Percentiles rank a stretch among this genome's conserved stretches.
phyloP scores from a whole-genome alignment of 2,329 filamentous ascomycete species.

The Colletotrichum sp. region DNA sequence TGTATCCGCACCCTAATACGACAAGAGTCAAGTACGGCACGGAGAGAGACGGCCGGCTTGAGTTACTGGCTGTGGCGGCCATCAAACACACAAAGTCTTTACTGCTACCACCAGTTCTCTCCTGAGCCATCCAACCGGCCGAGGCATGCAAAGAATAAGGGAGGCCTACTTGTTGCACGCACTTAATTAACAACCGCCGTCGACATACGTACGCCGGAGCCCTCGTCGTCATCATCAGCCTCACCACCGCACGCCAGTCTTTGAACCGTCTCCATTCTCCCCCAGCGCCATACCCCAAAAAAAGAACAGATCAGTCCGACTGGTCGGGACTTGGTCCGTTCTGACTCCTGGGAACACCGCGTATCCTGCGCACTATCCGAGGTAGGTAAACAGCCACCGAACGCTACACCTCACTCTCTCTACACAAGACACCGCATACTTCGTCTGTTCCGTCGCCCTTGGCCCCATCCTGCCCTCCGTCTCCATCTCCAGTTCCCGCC shows the following conservation, averaged over 20 bases:
- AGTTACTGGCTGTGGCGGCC: not conserved
- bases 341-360: not conserved
- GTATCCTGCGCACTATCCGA: not conserved
- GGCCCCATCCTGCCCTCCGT: not conserved
- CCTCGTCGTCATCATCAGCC: constrained; percentile 13
- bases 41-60: not conserved
- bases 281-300: not conserved
- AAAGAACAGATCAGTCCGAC: not conserved
- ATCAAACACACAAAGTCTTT: not conserved
- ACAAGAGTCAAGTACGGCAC: not conserved
- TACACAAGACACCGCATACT: not conserved
- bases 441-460: not conserved
- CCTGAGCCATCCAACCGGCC: not conserved
- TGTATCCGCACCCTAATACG: not conserved
- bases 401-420: not conserved
- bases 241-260: not conserved
- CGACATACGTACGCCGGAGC: not conserved
- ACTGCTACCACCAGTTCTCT: not conserved
- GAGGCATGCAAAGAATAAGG: not conserved
- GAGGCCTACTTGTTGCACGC: not conserved
- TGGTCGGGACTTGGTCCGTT: not conserved
- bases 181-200: not conserved
- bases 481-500: not conserved
- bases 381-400: not conserved
- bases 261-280: not conserved